Evolutionary conservation across 2,329 filamentous ascomycete genomes (phyloP), one percentile per base, ranked within the genome.

Genomic region (Fusarium oligoseptatum): DNA sequence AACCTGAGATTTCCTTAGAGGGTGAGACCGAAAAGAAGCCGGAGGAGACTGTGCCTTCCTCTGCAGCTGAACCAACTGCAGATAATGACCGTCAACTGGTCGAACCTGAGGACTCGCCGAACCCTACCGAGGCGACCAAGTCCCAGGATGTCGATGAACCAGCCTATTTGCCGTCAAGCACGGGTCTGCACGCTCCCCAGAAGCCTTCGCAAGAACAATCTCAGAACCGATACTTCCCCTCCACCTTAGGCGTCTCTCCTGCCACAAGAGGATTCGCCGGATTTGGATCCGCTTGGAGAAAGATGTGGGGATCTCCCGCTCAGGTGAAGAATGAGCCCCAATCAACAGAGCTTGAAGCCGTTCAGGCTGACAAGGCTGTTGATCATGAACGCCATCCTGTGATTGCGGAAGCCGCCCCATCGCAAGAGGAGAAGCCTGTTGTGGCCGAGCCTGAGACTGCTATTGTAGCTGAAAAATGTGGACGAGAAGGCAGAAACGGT

Each of bases 191-290:
- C 11, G 45, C 74, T 43, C 50, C 71, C 17, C 36, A 45, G 9
- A 63, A 62, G 27, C 56, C 64, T 24, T 45, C 27, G 29, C 73
- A 72, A 39, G 70, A 69, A n/a, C 68, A 68, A 32, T 34, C 52
- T n/a, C 64, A 69, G 34, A 74, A 41, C 15, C 68, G 67, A 56
- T 78, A 76, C 62, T 78, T 77, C 36, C 73, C 76, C 34, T 74
- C 74, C n/a, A 69, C 76, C 12, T 67, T 76, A 12, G 67, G 76
- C 14, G 68, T 62, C 22, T 67, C 76, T 22, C 76, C 76, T 27
- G 65, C 67, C 15, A 63, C 73, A 11, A 70, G 69, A 39, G 69
- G 74, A 36, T 71, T 76, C n/a, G 65, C 60, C 14, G 70, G 61
- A 20, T 20, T 64, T 17, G 68, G 68, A 10, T 72, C 69, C 48